These are phyloP conservation scores for Vanrija sp. DNA, from an alignment of 1,284 basidiomycete genomes.

Conservation along the genomic window DNA sequence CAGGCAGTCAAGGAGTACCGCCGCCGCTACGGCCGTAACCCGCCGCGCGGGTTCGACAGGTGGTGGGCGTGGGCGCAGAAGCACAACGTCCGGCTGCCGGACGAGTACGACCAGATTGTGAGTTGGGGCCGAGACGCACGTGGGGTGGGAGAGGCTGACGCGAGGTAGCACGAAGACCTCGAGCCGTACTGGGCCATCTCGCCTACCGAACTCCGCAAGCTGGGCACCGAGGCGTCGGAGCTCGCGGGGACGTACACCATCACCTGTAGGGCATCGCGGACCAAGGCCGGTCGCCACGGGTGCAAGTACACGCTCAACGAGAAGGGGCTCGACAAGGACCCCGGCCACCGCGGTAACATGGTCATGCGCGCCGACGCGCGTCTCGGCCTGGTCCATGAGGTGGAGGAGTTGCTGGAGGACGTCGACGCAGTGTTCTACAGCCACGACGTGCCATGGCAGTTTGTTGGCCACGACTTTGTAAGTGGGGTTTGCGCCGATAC, in stretches of 20 bases:
- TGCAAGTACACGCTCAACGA: conserved; percentile 27
- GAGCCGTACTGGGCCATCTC: conserved; percentile 43
- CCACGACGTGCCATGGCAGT: conserved; percentile 46
- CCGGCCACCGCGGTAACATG: conserved; percentile 6
- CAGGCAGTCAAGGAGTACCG: conserved; percentile 50
- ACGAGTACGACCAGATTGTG: conserved; percentile 49
- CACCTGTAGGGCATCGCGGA: conserved; percentile 22
- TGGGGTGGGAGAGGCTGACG: background rate
- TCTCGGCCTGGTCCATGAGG: conserved; percentile 29
- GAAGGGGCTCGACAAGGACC: conserved; percentile 31
- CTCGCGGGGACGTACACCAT: conserved; percentile 42
- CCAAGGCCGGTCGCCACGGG: background rate
- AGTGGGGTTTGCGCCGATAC: conserved; percentile 10
- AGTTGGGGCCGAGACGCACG: conserved; percentile 9
- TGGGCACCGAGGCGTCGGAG: conserved; percentile 18
- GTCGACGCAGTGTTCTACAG: conserved; percentile 38
- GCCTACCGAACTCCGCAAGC: conserved; percentile 21
- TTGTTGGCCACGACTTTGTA: conserved; percentile 45
- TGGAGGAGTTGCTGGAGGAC: conserved; percentile 31
- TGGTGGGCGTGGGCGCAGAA: conserved; percentile 40
- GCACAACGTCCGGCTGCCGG: conserved; percentile 38
- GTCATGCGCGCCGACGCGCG: conserved; percentile 36
- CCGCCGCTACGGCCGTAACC: conserved; percentile 42
- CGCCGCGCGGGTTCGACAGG: conserved; percentile 46
- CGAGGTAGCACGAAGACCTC: conserved; percentile 35